Evolutionary conservation across 2,329 filamentous ascomycete species (phyloP).

Genomic region (Ophiobolus disseminans): DNA sequence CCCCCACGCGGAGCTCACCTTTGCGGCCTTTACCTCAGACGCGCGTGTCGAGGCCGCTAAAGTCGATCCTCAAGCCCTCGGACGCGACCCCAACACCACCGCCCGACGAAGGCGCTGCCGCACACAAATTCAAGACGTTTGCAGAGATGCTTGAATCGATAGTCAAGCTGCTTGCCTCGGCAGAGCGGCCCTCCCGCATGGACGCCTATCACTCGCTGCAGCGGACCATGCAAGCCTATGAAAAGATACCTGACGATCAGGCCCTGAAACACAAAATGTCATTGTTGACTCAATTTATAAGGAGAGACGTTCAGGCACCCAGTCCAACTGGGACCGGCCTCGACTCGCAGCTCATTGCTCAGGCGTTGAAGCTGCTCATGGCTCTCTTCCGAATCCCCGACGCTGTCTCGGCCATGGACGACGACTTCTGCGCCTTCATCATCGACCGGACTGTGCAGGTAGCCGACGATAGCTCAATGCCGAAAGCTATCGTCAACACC

Average conservation of each 20-base stretch:
- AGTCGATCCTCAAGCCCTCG: slow-evolving; percentile 82
- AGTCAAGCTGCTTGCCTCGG: slow-evolving; percentile 78
- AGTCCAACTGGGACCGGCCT: slow-evolving; percentile 60
- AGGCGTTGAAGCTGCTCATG: slow-evolving; percentile 78
- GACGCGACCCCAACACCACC: slow-evolving; percentile 48
- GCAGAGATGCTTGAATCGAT: slow-evolving; percentile 85
- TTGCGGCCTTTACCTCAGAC: slow-evolving; percentile 57
- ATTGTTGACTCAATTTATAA: slow-evolving; percentile 80
- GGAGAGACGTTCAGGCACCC: slow-evolving; percentile 76
- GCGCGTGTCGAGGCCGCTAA: slow-evolving; percentile 64
- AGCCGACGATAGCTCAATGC: slow-evolving; percentile 70
- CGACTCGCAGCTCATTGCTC: slow-evolving; percentile 75
- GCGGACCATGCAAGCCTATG: slow-evolving; percentile 78
- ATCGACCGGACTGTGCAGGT: slow-evolving; percentile 80
- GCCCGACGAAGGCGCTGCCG: slow-evolving; percentile 48
- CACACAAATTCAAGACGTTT: slow-evolving; percentile 65
- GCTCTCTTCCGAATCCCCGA: slow-evolving; percentile 77
- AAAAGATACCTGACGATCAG: slow-evolving; percentile 69
- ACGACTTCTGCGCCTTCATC: slow-evolving; percentile 81
- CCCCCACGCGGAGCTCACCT: slow-evolving; percentile 50
- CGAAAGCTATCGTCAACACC: slow-evolving; percentile 80
- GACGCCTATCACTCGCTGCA: slow-evolving; percentile 88
- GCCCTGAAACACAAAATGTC: slow-evolving; percentile 72
- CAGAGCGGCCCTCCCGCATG: slow-evolving; percentile 73
- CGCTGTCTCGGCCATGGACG: slow-evolving; percentile 73